Conservation (phyloP, 768 basidiomycete species). For the Suillus hirtellus region DNA sequence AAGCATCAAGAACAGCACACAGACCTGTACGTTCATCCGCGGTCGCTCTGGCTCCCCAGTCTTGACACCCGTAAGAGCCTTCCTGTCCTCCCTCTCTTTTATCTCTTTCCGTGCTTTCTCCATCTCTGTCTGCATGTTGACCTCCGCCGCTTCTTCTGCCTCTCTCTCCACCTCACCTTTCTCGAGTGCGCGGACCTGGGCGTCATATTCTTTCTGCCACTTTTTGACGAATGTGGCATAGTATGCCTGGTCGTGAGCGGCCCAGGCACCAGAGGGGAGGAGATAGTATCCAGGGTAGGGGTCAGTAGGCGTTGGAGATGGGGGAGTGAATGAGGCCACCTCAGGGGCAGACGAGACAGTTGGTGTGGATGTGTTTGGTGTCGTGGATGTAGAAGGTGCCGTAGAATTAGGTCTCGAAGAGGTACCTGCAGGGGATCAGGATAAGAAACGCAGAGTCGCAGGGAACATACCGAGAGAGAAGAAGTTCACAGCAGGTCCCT, state of each 20-base stretch:
- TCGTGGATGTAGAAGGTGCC: constrained; percentile 12
- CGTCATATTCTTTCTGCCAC: constrained; percentile 75
- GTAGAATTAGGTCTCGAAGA: constrained; percentile 19
- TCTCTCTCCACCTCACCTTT: constrained; percentile 60
- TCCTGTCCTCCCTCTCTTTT: constrained; percentile 73
- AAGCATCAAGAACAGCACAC: constrained; percentile 23
- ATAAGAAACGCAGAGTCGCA: neutral
- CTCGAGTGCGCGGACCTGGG: constrained; percentile 70
- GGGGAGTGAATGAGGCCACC: constrained; percentile 66
- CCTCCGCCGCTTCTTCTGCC: constrained; percentile 48
- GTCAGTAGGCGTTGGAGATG: constrained; percentile 72
- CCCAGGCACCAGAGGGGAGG: constrained; percentile 79
- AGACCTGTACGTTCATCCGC: constrained; percentile 80
- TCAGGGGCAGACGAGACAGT: constrained; percentile 66
- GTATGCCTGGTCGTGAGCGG: constrained; percentile 67
- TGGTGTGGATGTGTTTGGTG: constrained; percentile 11
- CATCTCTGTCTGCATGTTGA: constrained; percentile 75
- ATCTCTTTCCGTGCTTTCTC: constrained; percentile 74
- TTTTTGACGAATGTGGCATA: constrained; percentile 67
- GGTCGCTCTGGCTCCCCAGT: constrained; percentile 53
- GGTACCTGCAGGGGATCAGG: constrained; percentile 15
- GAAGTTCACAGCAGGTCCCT: constrained; percentile 53
- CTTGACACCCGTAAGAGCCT: constrained; percentile 68
- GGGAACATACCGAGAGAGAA: constrained; percentile 60
- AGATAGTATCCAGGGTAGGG: constrained; percentile 88